A percentile compares a stretch with the other conserved stretches of the same genome.
Conservation (phyloP, 1,139 yeast genomes). For the Geotrichum aggregatum region DNA sequence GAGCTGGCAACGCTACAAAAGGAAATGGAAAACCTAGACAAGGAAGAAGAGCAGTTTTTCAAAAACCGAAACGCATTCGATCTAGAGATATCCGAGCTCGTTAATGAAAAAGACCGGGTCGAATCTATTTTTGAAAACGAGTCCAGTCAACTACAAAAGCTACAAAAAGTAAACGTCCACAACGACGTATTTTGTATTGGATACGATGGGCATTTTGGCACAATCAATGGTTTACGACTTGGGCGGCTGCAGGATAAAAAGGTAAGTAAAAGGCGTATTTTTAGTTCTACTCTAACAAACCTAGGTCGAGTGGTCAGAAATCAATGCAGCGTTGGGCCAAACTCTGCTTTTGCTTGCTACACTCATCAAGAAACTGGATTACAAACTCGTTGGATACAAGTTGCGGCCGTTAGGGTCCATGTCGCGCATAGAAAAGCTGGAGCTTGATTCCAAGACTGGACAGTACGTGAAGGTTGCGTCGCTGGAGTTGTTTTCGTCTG, state of each 20-base stretch:
- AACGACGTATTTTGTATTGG: conserved; percentile 78
- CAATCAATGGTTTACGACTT: conserved; percentile 77
- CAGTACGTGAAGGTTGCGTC: conserved; percentile 38
- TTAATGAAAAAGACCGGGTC: conserved; percentile 55
- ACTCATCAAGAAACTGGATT: conserved; percentile 53
- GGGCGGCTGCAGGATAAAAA: conserved; percentile 56
- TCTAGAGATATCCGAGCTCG: conserved; percentile 47
- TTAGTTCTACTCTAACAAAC: not conserved
- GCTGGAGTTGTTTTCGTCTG: conserved; percentile 54
- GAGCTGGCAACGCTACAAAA: conserved; percentile 40
- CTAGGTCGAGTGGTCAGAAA: conserved; percentile 77
- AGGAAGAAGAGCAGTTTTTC: conserved; percentile 46
- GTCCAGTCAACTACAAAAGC: conserved; percentile 59
- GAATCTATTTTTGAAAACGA: conserved; percentile 60
- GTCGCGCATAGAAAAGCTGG: conserved; percentile 66
- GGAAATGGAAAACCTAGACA: conserved; percentile 39
- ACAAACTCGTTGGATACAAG: conserved; percentile 56
- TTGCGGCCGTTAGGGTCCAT: conserved; percentile 81
- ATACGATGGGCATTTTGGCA: conserved; percentile 77
- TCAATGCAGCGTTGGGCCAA: conserved; percentile 91
- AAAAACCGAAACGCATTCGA: conserved; percentile 51
- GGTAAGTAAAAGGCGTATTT: conserved; percentile 30
- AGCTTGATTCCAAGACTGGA: conserved; percentile 38
- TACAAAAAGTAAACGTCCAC: conserved; percentile 74
- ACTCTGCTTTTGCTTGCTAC: conserved; percentile 66